Evolutionary conservation across 345 rosid species (phyloP).

Genomic region (Eucalyptus erythrocorys): DNA sequence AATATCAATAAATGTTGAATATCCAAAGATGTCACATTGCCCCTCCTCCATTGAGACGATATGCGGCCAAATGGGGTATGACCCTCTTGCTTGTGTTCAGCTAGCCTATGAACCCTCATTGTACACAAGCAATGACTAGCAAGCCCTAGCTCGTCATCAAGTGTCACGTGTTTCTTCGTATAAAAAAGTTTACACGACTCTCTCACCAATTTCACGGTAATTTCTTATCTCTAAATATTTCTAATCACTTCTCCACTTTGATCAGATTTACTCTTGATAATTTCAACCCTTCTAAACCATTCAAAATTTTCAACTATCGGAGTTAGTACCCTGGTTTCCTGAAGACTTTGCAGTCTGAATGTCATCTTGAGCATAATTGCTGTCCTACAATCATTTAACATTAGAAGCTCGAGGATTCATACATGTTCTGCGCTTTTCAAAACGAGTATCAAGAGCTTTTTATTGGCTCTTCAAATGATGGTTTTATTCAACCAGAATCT

Average conservation of each 20-base stretch:
- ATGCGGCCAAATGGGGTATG: too few relatives aligned
- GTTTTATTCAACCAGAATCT: not conserved
- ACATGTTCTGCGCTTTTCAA: not conserved
- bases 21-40: too few relatives aligned
- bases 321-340: not conserved
- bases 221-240: not conserved
- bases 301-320: not conserved
- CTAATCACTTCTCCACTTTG: too few relatives aligned
- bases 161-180: not conserved
- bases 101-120: not conserved
- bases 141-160: not conserved
- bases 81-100: not conserved
- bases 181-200: too few relatives aligned
- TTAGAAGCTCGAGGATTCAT: not conserved
- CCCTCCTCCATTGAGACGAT: too few relatives aligned
- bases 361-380: not conserved
- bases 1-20: too few relatives aligned
- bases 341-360: not conserved
- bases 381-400: not conserved
- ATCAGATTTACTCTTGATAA: not conserved
- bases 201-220: not conserved
- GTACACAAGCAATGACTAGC: not conserved
- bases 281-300: not conserved
- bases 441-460: not conserved
- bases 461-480: not conserved